Conservation (phyloP, 441 rosid genomes). For the Macaranga tanarius region DNA sequence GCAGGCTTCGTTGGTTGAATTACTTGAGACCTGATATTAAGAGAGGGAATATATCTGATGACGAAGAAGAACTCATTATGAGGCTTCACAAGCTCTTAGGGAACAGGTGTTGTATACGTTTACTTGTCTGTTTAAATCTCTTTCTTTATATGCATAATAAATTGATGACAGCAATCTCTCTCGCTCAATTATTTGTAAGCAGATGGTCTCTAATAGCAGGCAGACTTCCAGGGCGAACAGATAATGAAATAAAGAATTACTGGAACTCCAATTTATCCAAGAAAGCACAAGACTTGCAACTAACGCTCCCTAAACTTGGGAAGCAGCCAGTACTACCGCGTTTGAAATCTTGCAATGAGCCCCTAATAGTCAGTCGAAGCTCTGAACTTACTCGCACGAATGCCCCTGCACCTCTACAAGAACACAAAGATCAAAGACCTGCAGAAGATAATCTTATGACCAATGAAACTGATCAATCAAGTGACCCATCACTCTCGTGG, state of each 20-base stretch:
- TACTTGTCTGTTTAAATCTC: background rate
- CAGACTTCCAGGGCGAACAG: constrained; percentile 73
- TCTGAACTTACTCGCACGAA: background rate
- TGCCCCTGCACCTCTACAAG: background rate
- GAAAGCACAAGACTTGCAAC: constrained; percentile 4
- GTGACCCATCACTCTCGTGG: background rate
- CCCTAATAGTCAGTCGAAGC: no score
- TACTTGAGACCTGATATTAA: constrained; percentile 47
- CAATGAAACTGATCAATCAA: background rate
- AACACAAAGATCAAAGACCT: background rate
- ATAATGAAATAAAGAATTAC: constrained; percentile 64
- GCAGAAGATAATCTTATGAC: no score
- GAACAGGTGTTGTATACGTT: constrained; percentile 30
- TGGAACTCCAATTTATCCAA: constrained; percentile 51
- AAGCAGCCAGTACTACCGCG: no score
- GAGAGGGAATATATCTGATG: constrained; percentile 48
- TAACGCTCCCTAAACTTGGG: background rate
- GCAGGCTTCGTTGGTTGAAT: constrained; percentile 51
- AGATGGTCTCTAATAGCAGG: constrained; percentile 84
- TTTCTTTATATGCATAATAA: no score
- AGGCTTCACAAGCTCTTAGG: constrained; percentile 51
- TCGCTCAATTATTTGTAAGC: background rate
- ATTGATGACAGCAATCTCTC: no score
- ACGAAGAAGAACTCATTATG: constrained; percentile 49
- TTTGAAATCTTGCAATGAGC: no score